Evolutionary conservation across 805 yeast species (phyloP).

Genomic region (Wickerhamomyces canadensis): DNA sequence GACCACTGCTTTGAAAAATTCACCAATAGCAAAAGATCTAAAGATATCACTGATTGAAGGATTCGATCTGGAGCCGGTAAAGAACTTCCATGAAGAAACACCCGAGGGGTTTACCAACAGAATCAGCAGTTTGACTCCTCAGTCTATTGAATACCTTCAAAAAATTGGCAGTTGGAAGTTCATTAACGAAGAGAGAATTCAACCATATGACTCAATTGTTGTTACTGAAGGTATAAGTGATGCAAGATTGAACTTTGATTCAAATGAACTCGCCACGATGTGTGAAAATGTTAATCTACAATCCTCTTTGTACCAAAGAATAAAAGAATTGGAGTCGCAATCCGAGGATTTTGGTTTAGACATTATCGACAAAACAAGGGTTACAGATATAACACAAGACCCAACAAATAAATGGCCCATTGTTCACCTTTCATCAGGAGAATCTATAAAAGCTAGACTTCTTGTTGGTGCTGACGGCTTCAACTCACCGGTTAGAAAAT

Average conservation of each 20-base stretch:
- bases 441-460: conserved; percentile 58
- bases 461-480: conserved; percentile 94
- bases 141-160: conserved; percentile 58
- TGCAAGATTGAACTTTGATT: conserved; percentile 68
- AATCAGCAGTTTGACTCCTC: conserved; percentile 82
- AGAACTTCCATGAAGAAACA: conserved; percentile 33
- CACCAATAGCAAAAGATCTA: conserved; percentile 54
- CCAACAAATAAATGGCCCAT: conserved; percentile 65
- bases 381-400: conserved; percentile 43
- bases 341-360: conserved; percentile 26
- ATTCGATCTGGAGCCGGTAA: conserved; percentile 47
- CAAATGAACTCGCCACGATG: conserved; percentile 71
- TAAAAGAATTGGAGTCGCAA: conserved; percentile 36
- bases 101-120: conserved; percentile 63
- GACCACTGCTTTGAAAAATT: conserved; percentile 71
- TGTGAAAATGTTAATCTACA: conserved; percentile 84
- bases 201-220: conserved; percentile 72
- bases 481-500: conserved; percentile 85
- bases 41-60: conserved; percentile 73
- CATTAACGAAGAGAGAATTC: conserved; percentile 63
- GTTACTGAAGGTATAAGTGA: conserved; percentile 82
- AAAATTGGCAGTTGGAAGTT: conserved; percentile 73
- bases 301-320: conserved; percentile 54
- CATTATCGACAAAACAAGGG: conserved; percentile 65
- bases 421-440: conserved; percentile 63